phyloP scores from a whole-genome alignment of 2,329 filamentous ascomycete genomes.

The Colletotrichum salicis region DNA sequence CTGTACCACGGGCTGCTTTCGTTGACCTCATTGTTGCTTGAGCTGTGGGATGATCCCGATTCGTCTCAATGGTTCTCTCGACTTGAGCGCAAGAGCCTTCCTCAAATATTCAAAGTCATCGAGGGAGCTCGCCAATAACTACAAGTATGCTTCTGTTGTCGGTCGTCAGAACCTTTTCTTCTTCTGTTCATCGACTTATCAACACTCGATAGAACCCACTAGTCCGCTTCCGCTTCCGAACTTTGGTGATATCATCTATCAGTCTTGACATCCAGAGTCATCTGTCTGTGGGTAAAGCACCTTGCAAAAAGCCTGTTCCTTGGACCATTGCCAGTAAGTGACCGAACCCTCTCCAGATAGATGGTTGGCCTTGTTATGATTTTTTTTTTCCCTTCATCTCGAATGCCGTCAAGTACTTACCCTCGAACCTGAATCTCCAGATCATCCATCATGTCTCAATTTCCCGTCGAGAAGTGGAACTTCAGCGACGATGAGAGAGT shows the following conservation, averaged over 20 bases:
- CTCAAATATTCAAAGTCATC: fast-evolving
- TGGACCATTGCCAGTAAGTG: no score
- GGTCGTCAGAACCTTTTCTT: not conserved
- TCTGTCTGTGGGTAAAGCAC: not conserved
- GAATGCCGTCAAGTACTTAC: no score
- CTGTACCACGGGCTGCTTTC: not conserved
- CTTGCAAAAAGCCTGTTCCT: not conserved
- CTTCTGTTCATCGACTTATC: not conserved
- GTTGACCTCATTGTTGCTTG: not conserved
- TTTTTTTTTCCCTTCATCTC: no score
- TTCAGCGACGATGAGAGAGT: no score
- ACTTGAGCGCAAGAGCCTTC: no score
- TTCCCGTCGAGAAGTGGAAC: no score
- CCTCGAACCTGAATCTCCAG: no score
- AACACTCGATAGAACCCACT: not conserved
- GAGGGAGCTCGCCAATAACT: not conserved
- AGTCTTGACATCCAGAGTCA: not conserved
- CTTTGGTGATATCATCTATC: no score
- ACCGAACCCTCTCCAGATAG: no score
- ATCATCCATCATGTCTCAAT: no score
- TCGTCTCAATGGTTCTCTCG: not conserved
- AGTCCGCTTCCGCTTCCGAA: no score
- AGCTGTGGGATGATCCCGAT: not conserved
- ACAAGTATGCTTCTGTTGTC: not conserved
- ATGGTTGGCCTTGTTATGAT: no score